phyloP scores from a whole-genome alignment of 164 flowering plant genomes.

The Piper longum region DNA sequence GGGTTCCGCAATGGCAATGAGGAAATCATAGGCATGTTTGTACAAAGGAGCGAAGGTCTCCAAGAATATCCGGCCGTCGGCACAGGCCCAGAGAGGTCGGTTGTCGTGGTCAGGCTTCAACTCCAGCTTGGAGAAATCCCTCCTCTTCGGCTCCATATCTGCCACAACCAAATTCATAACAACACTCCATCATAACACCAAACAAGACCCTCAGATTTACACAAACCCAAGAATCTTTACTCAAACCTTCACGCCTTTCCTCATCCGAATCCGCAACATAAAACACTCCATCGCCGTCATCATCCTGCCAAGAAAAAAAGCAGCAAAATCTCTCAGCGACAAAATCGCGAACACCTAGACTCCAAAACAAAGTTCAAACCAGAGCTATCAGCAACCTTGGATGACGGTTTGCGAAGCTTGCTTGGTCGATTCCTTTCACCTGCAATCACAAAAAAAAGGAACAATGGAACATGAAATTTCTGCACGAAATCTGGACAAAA shows the following conservation, averaged over 20 bases:
- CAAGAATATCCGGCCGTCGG: slow-evolving; percentile 87
- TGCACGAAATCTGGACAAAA: too few relatives aligned
- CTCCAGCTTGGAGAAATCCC: slow-evolving; percentile 73
- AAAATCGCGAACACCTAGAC: neutral
- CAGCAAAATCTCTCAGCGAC: neutral
- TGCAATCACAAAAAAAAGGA: slow-evolving; percentile 8
- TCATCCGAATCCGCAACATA: slow-evolving; percentile 19
- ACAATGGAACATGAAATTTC: too few relatives aligned
- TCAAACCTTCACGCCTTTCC: slow-evolving; percentile 18
- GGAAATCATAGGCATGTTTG: slow-evolving; percentile 93
- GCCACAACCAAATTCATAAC: neutral
- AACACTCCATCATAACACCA: neutral
- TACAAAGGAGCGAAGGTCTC: slow-evolving; percentile 84
- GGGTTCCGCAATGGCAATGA: slow-evolving; percentile 95
- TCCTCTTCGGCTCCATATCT: slow-evolving; percentile 45
- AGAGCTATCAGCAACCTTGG: slow-evolving; percentile 12
- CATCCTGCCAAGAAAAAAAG: slow-evolving; percentile 14
- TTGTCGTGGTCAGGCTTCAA: slow-evolving; percentile 80
- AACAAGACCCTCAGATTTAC: neutral
- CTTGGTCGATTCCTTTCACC: slow-evolving; percentile 45
- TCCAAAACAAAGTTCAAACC: neutral
- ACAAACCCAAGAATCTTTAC: neutral
- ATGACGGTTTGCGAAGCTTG: slow-evolving; percentile 34
- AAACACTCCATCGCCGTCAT: slow-evolving; percentile 16
- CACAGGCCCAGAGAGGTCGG: slow-evolving; percentile 92